Evolutionary conservation across 176 grass and related monocot species (phyloP).

Genomic region (Luzula sylvatica): DNA sequence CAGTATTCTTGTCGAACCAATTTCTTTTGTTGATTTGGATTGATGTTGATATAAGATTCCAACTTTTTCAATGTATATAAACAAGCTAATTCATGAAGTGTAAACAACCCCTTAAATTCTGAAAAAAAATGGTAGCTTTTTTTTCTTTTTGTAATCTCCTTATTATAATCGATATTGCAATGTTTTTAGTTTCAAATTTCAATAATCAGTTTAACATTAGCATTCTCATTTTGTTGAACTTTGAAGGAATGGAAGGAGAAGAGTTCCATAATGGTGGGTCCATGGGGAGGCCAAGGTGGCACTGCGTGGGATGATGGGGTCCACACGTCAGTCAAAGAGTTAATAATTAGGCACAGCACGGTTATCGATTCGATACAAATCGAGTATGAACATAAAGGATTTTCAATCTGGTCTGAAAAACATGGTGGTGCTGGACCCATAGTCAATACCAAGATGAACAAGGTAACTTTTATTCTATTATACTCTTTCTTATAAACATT

Average conservation of each 20-base stretch:
- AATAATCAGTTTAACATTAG: too few species aligned
- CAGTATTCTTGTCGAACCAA: conserved; percentile 10
- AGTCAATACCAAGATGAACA: too few species aligned
- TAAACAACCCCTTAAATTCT: conserved; percentile 3
- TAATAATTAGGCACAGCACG: conserved; percentile 51
- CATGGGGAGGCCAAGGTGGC: conserved; percentile 71
- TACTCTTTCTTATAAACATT: too few species aligned
- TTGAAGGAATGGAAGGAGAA: conserved; percentile 29
- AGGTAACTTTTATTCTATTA: too few species aligned
- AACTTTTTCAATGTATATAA: conserved; percentile 9
- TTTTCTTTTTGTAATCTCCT: not conserved
- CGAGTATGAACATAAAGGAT: too few species aligned
- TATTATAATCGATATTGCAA: too few species aligned
- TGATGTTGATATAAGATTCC: conserved; percentile 5
- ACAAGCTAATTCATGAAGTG: not conserved
- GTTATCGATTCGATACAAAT: conserved; percentile 55
- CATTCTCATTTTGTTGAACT: conserved; percentile 6
- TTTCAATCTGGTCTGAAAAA: too few species aligned
- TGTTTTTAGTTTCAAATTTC: too few species aligned
- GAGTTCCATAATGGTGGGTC: conserved; percentile 48
- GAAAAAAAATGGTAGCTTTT: not conserved
- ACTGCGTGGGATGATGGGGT: conserved; percentile 54
- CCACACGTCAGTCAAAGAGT: conserved; percentile 44
- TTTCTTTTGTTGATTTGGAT: conserved; percentile 6
- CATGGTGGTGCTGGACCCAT: too few species aligned